A percentile compares a stretch with the other conserved stretches of the same genome.
phyloP scores from a whole-genome alignment of 495 filamentous ascomycete genomes.

The Lindgomyces ingoldianus region DNA sequence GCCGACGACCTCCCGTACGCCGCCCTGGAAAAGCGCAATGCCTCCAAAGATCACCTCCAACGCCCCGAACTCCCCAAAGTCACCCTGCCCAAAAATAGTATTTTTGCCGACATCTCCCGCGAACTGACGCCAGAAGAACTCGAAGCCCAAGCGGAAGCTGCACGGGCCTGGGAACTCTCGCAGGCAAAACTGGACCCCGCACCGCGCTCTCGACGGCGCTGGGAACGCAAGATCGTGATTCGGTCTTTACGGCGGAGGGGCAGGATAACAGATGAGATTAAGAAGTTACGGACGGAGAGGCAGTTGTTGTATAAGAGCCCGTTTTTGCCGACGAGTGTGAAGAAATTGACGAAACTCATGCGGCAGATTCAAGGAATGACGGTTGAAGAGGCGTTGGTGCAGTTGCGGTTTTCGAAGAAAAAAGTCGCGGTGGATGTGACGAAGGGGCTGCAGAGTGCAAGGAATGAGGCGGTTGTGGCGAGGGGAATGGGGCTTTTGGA shows the following conservation, averaged over 20 bases:
- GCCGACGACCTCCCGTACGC: too few relatives aligned
- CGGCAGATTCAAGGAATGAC: conserved; percentile 89
- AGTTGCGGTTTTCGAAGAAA: conserved; percentile 96
- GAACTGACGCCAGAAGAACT: background rate
- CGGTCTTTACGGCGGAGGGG: conserved; percentile 67
- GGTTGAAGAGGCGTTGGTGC: conserved; percentile 85
- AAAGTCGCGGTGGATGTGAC: conserved; percentile 80
- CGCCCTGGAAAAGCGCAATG: too few relatives aligned
- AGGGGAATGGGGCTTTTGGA: conserved; percentile 70
- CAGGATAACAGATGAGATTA: conserved; percentile 61
- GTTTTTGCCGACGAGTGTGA: conserved; percentile 73
- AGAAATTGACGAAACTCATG: conserved; percentile 83
- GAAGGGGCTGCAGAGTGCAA: conserved; percentile 73
- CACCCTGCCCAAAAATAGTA: too few relatives aligned
- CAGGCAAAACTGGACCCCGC: conserved; percentile 63
- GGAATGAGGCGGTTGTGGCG: conserved; percentile 72
- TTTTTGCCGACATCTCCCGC: background rate
- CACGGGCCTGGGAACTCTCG: background rate
- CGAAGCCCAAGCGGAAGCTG: background rate
- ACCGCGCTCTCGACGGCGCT: conserved; percentile 64
- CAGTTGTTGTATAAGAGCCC: conserved; percentile 63
- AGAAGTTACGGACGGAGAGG: conserved; percentile 73
- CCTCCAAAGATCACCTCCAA: too few relatives aligned
- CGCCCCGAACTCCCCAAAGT: too few relatives aligned
- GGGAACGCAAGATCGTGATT: conserved; percentile 80